Base-by-base conservation (phyloP, 345 rosid species). In the Turnera subulata region DNA sequence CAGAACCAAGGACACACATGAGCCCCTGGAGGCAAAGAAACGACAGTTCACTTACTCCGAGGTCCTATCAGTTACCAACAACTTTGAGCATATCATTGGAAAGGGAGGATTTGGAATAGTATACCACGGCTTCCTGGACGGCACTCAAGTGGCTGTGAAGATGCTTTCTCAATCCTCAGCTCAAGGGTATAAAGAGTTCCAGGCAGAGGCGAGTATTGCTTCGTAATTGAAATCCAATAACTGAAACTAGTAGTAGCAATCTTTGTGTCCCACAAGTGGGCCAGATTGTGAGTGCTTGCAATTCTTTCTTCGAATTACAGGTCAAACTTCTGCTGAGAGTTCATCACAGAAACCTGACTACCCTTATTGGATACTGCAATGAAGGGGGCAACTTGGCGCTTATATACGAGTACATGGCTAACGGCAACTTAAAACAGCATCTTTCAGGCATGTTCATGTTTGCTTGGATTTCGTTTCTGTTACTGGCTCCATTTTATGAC, bases 121-220 rank as follows among this genome's bases (percentile, higher is more conserved):
- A 14, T 80, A 73, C 63, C 70, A 55, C 20, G 89, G 85, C 29
- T 76, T 73, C 59, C 62, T 83, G 56, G 54, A 78, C 64, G 85
- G 81, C 32, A 75, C 73, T 45, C 80, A 78, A 63, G 83, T 78
- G 46, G 85, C 83, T 45, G 83, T 76, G n/a, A 83, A 83, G 77
- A 80, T 80, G 47, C 67, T 80, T 5, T 80, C 84, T 44, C 74
- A 80, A 18, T 76, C 80, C 18, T 83, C 85, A 19, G 72, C 73
- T 6, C 83, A 80, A 54, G 85, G 89, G 58, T 78, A 74, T 46
- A 77, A 78, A 45, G 77, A 83, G 55, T 83, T 83, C 1, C 72
- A 78, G 35, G 74, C 78, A 39, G 89, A 83, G 85, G 89, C 80
- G 62, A 8, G 35, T 8, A 29, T 8, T 29, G 5, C 35, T 29